Conservation (phyloP, 805 yeast genomes). For the Candida oleophila region DNA sequence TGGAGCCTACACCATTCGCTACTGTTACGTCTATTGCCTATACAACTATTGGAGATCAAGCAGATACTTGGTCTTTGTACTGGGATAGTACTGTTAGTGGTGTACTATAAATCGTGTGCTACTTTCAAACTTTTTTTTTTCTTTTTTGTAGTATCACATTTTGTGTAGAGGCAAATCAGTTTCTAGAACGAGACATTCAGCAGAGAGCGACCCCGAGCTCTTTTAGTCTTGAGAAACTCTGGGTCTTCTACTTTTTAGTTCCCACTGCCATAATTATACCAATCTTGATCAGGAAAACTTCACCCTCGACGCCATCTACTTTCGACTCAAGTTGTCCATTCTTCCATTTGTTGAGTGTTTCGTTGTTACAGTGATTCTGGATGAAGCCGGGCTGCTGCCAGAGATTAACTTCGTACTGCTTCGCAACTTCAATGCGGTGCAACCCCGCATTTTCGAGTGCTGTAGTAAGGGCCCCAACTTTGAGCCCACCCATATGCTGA, state of each 20-base stretch:
- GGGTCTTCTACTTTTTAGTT: not conserved
- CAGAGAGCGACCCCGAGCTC: too few relatives aligned
- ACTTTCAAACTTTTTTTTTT: too few relatives aligned
- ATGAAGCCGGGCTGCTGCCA: constrained; percentile 29
- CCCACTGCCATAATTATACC: constrained; percentile 30
- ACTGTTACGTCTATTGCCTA: too few relatives aligned
- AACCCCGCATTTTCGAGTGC: constrained; percentile 23
- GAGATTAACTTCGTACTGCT: constrained; percentile 15
- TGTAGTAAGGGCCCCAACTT: constrained; percentile 18
- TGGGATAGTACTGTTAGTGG: too few relatives aligned
- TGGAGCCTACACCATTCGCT: too few relatives aligned
- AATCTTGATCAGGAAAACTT: constrained; percentile 13
- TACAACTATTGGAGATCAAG: too few relatives aligned
- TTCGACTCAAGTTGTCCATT: constrained; percentile 15
- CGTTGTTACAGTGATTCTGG: constrained; percentile 19
- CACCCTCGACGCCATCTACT: constrained; percentile 5
- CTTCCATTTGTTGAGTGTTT: constrained; percentile 11
- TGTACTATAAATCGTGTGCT: too few relatives aligned
- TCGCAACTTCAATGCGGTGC: constrained; percentile 19
- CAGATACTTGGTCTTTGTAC: too few relatives aligned
- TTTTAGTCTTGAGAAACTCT: not conserved
- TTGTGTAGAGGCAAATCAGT: too few relatives aligned
- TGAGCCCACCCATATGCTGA: constrained; percentile 33
- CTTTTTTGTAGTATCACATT: too few relatives aligned
- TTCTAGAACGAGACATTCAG: too few relatives aligned